Percentiles rank a stretch among this genome's conserved stretches.
These are phyloP conservation scores for Sarocladium brachiariae DNA, from an alignment of 2,329 filamentous ascomycete species.

Conservation along the genomic window DNA sequence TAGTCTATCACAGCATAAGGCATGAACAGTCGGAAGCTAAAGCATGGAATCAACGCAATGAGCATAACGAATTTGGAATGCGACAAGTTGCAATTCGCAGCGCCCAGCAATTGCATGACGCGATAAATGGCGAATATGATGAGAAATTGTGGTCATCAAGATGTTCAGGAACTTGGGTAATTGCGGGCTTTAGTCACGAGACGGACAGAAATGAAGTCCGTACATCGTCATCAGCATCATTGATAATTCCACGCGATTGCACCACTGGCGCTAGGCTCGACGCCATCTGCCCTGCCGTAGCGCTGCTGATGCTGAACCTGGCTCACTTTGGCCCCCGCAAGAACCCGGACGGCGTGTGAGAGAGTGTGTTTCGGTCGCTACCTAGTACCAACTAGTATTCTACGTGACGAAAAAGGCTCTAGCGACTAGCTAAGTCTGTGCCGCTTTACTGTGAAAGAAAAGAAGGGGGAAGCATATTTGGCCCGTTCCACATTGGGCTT, in stretches of 20 bases:
- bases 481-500: too few species aligned
- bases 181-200: neutral
- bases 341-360: neutral
- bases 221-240: constrained; percentile 8
- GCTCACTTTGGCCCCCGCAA: neutral
- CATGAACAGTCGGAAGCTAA: neutral
- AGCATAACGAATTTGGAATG: neutral
- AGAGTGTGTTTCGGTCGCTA: too few species aligned
- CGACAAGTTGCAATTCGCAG: neutral
- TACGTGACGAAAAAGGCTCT: neutral
- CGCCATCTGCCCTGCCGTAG: constrained; percentile 3
- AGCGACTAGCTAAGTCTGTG: neutral
- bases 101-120: neutral
- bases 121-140: neutral
- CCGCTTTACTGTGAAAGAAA: neutral
- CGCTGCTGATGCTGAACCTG: neutral
- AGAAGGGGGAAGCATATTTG: neutral
- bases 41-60: neutral
- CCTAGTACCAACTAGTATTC: too few species aligned
- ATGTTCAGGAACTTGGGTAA: neutral
- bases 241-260: constrained; percentile 1
- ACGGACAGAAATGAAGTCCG: neutral
- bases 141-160: neutral
- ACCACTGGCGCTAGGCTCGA: constrained; percentile 5
- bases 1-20: too few species aligned